Evolutionary conservation across 2,329 filamentous ascomycete species (phyloP), one percentile per base, ranked within the genome.

Genomic region (Elsinoe necatrix): DNA sequence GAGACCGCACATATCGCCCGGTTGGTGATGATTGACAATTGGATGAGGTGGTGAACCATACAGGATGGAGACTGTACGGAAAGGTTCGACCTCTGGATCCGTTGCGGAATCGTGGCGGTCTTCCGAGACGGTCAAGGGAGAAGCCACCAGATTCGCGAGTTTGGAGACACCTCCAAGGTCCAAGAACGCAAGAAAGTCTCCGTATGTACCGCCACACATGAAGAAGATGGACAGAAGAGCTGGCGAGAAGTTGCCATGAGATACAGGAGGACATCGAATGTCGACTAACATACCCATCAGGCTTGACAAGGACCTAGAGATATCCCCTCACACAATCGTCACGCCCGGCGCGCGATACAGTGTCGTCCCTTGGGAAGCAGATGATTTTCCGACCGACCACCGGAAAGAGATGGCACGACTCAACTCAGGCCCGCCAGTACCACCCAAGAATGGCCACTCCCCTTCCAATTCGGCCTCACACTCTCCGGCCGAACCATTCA

Each of bases 381-480:
- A 77, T 73, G 82, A 85, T 66, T 78, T 87, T 64, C 11, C 39
- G 20, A 9, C 41, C 27, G 84, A 86, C 68, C 85, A 88, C 68
- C 82, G 85, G 65, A 85, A 84, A 72, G 84, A 89, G 64, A 79
- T 88, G 57, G 79, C 83, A 63, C 80, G 85, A 58, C 75, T 88
- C 65, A 54, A 78, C 80, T 63, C 82, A 81, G 60, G 72, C 63
- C 66, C 65, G 25, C 54, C 61, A 29, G 64, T 65, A 16, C 29
- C 48, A 18, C 48, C 48, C 58, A 67, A 61, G 20, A 21, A 42
- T 20, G 27, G 21, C 59, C 80, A 83, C 60, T 54, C 59, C 8
- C 57, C 57, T 4, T 45, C 55, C 57, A 57, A 56, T 41, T 59
- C 57, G 12, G 29, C 45, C 25, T 23, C 37, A 34, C 39, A 42